Conservation (phyloP, 495 filamentous ascomycete species). For the Emericellopsis terricola region DNA sequence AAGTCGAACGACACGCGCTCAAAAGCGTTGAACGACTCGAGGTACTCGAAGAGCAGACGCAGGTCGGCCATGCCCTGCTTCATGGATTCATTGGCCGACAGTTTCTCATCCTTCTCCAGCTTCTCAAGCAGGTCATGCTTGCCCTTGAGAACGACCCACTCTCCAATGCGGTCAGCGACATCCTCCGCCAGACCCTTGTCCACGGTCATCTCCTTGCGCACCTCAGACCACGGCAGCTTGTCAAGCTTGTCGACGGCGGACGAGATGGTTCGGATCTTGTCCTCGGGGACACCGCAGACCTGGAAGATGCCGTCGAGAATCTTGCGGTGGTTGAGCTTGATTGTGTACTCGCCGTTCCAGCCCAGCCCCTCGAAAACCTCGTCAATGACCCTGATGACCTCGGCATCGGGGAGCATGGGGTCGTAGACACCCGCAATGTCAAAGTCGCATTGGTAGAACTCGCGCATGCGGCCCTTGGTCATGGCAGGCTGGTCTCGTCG, state of each 20-base stretch:
- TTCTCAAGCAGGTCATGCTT: slow-evolving; percentile 47
- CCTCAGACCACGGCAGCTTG: slow-evolving; percentile 80
- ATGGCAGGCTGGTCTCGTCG: slow-evolving; percentile 63
- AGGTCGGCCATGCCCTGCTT: slow-evolving; percentile 69
- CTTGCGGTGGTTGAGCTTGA: slow-evolving; percentile 93
- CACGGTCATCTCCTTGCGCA: slow-evolving; percentile 80
- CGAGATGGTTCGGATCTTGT: slow-evolving; percentile 74
- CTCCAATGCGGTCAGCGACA: slow-evolving; percentile 72
- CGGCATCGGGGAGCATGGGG: slow-evolving; percentile 91
- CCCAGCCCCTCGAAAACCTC: slow-evolving; percentile 78
- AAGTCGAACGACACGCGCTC: slow-evolving; percentile 67
- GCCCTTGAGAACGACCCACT: slow-evolving; percentile 56
- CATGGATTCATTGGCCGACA: slow-evolving; percentile 50
- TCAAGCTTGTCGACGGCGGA: slow-evolving; percentile 93
- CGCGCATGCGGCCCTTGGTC: slow-evolving; percentile 79
- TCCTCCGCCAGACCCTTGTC: slow-evolving; percentile 65
- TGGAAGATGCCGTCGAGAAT: slow-evolving; percentile 86
- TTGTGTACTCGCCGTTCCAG: slow-evolving; percentile 49
- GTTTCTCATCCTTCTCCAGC: slow-evolving; percentile 40
- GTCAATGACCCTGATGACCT: slow-evolving; percentile 64
- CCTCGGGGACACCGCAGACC: slow-evolving; percentile 71
- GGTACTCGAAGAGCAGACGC: slow-evolving; percentile 61
- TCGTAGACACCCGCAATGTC: slow-evolving; percentile 86
- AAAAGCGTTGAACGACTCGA: slow-evolving; percentile 54
- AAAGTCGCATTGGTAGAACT: slow-evolving; percentile 97